These are phyloP conservation scores for Hypholoma fasciculare DNA, from an alignment of 768 basidiomycete genomes.

Conservation along the genomic window DNA sequence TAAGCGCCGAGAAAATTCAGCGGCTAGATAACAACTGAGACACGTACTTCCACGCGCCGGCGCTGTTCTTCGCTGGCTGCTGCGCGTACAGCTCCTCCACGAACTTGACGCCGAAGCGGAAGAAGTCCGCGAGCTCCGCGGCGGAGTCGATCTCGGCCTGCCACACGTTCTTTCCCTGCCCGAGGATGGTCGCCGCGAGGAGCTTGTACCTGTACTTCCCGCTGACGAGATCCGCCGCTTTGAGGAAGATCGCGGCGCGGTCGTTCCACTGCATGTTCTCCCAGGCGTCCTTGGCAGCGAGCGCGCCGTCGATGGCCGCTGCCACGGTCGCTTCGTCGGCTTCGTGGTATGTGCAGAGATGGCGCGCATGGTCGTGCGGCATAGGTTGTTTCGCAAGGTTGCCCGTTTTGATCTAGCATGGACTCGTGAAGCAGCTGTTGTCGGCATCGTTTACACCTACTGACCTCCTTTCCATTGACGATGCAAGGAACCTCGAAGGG, in stretches of 20 bases:
- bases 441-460: constrained; percentile 18
- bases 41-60: constrained; percentile 93
- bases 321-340: constrained; percentile 76
- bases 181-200: constrained; percentile 95
- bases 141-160: constrained; percentile 99
- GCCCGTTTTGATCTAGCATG: constrained; percentile 67
- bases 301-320: constrained; percentile 83
- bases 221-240: constrained; percentile 93
- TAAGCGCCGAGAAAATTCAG: not conserved
- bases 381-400: constrained; percentile 76
- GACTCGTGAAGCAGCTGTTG: no score
- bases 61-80: constrained; percentile 85
- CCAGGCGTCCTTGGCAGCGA: constrained; percentile 87
- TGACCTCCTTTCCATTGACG: constrained; percentile 84
- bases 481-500: constrained; percentile 95
- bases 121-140: constrained; percentile 94
- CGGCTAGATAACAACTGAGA: not conserved
- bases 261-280: constrained; percentile 96
- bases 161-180: constrained; percentile 99
- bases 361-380: constrained; percentile 81
- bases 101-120: constrained; percentile 95
- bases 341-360: constrained; percentile 87
- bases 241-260: constrained; percentile 96
- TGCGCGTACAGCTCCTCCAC: constrained; percentile 93
- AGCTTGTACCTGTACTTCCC: constrained; percentile 96